A percentile compares a stretch with the other conserved stretches of the same genome.
Evolutionary conservation across 1,284 basidiomycete species (phyloP).

Genomic region (Sparassis latifolia): DNA sequence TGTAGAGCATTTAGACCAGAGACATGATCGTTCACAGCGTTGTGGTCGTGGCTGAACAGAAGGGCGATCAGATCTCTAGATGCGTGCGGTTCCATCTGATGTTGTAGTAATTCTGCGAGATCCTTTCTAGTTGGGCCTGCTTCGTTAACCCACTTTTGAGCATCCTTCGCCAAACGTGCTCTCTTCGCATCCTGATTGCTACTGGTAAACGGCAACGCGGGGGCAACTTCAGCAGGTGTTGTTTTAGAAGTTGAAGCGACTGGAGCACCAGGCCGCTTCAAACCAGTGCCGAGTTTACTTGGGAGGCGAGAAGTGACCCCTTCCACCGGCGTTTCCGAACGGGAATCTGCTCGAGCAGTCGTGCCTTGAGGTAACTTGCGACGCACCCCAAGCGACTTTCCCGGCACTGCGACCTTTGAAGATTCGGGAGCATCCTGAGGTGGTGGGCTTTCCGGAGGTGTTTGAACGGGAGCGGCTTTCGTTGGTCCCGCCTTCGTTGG

Average conservation of each 20-base stretch:
- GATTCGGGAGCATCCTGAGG: slow-evolving; percentile 8
- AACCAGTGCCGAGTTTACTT: slow-evolving; percentile 35
- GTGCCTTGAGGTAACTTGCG: slow-evolving; percentile 65
- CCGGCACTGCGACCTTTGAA: slow-evolving; percentile 21
- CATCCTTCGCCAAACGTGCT: slow-evolving; percentile 73
- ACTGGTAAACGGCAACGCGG: slow-evolving; percentile 57
- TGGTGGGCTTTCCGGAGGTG: slow-evolving; percentile 14
- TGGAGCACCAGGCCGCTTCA: slow-evolving; percentile 44
- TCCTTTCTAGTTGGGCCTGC: slow-evolving; percentile 79
- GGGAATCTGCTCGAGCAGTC: slow-evolving; percentile 51
- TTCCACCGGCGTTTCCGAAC: slow-evolving; percentile 50
- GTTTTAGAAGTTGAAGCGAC: slow-evolving; percentile 26
- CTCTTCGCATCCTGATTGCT: slow-evolving; percentile 71
- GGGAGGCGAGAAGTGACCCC: slow-evolving; percentile 31
- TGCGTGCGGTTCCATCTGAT: slow-evolving; percentile 86
- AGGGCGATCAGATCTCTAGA: slow-evolving; percentile 73
- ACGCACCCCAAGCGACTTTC: slow-evolving; percentile 57
- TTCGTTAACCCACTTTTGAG: slow-evolving; percentile 79
- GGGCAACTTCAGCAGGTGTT: slow-evolving; percentile 26
- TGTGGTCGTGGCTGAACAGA: slow-evolving; percentile 95
- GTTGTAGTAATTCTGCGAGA: slow-evolving; percentile 79
- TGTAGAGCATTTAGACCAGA: slow-evolving; percentile 68
- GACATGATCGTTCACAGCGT: slow-evolving; percentile 90
- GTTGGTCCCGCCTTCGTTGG: slow-evolving; percentile 6
- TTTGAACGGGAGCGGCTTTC: slow-evolving; percentile 5